A percentile compares a stretch with the other conserved stretches of the same genome.
Evolutionary conservation across 805 yeast genomes (phyloP).

Genomic region (Hanseniaspora opuntiae): DNA sequence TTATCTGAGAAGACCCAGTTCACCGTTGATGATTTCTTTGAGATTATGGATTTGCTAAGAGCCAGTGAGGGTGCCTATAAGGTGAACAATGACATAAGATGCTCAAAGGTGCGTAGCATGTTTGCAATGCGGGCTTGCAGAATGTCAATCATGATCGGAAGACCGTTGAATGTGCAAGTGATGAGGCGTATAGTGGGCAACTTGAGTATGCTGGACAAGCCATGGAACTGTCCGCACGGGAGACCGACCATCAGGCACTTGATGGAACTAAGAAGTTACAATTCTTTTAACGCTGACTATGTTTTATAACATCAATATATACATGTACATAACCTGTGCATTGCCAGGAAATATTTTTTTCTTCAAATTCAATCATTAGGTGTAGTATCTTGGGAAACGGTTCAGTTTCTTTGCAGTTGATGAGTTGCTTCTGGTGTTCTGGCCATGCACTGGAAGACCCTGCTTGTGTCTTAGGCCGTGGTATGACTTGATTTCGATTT

Average conservation of each 20-base stretch:
- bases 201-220: slow-evolving; percentile 63
- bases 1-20: slow-evolving; percentile 57
- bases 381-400: slow-evolving; percentile 43
- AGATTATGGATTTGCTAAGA: slow-evolving; percentile 53
- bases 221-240: slow-evolving; percentile 97
- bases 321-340: neutral
- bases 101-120: slow-evolving; percentile 69
- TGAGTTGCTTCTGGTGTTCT: slow-evolving; percentile 82
- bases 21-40: slow-evolving; percentile 53
- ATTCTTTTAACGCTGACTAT: slow-evolving; percentile 34
- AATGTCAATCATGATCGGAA: slow-evolving; percentile 87
- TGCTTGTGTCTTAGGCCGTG: slow-evolving; percentile 80
- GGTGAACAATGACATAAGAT: slow-evolving; percentile 27
- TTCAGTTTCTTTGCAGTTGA: slow-evolving; percentile 79
- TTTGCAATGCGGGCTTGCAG: slow-evolving; percentile 94
- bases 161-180: slow-evolving; percentile 38
- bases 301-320: slow-evolving; percentile 15
- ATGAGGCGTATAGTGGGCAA: slow-evolving; percentile 62
- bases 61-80: slow-evolving; percentile 33
- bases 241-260: slow-evolving; percentile 92
- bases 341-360: neutral
- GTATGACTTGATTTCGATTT: slow-evolving; percentile 70
- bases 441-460: slow-evolving; percentile 77
- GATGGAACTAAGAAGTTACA: slow-evolving; percentile 42
- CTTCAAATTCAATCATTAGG: neutral